These are phyloP conservation scores for Rhizoclosmatium globosum DNA, from an alignment of 192 early-diverging fungal species.

Conservation along the genomic window DNA sequence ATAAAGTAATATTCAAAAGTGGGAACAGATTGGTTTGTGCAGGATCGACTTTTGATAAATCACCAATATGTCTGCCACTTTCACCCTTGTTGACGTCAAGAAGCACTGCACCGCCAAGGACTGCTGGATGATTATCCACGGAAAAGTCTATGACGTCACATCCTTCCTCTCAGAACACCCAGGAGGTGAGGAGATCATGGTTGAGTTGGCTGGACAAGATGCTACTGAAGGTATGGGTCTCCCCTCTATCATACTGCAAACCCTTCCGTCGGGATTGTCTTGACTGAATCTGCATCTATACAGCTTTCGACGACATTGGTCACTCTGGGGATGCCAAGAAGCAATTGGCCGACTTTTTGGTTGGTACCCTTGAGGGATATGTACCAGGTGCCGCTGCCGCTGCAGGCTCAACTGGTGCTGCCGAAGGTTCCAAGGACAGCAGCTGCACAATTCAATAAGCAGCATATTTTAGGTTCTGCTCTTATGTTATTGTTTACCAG, in stretches of 20 bases:
- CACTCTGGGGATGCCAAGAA: constrained; percentile 88
- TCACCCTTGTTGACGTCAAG: constrained; percentile 44
- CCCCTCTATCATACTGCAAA: no score
- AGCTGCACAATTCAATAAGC: background rate
- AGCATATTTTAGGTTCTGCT: no score
- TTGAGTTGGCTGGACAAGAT: constrained; percentile 2
- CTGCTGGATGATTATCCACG: constrained; percentile 54
- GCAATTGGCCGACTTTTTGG: constrained; percentile 68
- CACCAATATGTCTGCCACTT: background rate
- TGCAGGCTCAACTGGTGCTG: background rate
- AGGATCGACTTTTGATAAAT: no score
- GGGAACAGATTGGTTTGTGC: no score
- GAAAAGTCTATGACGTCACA: constrained; percentile 54
- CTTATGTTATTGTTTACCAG: no score
- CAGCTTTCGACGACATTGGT: constrained; percentile 89
- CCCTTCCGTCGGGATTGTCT: no score
- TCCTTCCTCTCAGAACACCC: constrained; percentile 63
- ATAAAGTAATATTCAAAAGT: no score
- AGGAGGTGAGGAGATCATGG: constrained; percentile 45
- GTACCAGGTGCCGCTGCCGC: background rate
- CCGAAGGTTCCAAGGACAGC: background rate
- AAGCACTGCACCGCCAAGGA: constrained; percentile 50
- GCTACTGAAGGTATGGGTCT: background rate
- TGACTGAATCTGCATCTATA: constrained; percentile 44
- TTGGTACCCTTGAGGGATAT: constrained; percentile 54